Conservation (phyloP, 352 stramenopile species). For the Lagenidium giganteum region DNA sequence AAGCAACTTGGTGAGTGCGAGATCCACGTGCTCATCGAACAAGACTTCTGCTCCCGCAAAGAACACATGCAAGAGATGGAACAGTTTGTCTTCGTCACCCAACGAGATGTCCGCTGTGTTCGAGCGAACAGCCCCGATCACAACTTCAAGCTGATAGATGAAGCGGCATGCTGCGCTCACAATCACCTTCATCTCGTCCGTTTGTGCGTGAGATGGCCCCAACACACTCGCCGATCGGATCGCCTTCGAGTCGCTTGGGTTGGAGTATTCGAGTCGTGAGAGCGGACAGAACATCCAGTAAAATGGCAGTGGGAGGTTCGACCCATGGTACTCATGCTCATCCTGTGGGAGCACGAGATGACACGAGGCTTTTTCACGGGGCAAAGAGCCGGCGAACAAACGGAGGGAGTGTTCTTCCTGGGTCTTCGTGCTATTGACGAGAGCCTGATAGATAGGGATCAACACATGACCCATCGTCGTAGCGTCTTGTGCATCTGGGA, state of each 20-base stretch:
- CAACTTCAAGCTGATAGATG: slow-evolving; percentile 45
- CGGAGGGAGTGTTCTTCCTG: slow-evolving; percentile 46
- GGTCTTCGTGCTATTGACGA: slow-evolving; percentile 48
- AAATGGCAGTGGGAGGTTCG: slow-evolving; percentile 53
- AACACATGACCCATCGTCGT: slow-evolving; percentile 43
- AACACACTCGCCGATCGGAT: slow-evolving; percentile 6
- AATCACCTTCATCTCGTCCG: slow-evolving; percentile 68
- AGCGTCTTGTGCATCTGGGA: slow-evolving; percentile 32
- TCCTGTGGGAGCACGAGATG: slow-evolving; percentile 57
- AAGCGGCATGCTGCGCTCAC: slow-evolving; percentile 63
- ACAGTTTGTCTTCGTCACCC: slow-evolving; percentile 60
- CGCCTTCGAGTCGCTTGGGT: slow-evolving; percentile 6
- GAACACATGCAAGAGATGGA: slow-evolving; percentile 70
- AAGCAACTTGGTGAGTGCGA: slow-evolving; percentile 41
- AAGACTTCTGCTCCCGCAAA: slow-evolving; percentile 68
- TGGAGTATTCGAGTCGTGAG: slow-evolving; percentile 58
- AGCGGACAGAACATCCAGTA: slow-evolving; percentile 73
- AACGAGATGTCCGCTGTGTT: slow-evolving; percentile 7
- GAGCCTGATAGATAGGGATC: slow-evolving; percentile 60
- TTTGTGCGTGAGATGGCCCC: slow-evolving; percentile 37
- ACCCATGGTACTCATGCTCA: slow-evolving; percentile 39
- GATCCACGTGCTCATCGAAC: slow-evolving; percentile 60
- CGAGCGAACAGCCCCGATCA: slow-evolving; percentile 9
- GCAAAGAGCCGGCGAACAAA: slow-evolving; percentile 19
- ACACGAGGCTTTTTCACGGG: slow-evolving; percentile 32